Base-by-base conservation (phyloP, 2,329 filamentous ascomycete species). In the Kalmusia sp. region DNA sequence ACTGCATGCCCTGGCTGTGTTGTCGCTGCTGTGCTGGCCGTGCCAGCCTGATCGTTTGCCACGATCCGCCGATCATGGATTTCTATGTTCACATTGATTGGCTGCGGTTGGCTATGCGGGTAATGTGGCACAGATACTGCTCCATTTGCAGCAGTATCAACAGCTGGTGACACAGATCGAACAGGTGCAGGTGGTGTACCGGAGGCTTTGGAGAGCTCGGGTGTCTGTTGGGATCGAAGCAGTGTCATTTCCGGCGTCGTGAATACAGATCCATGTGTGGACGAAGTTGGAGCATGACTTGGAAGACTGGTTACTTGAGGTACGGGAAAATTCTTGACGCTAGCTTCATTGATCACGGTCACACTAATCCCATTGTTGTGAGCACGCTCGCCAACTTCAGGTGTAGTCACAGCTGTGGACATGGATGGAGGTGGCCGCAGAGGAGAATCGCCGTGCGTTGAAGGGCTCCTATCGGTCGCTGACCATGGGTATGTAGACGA, bases 91-190 rank as follows among this genome's bases (percentile, higher is more conserved):
- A 73, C 59, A 41, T 70, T 67, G 49, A 71, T 66, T 9, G 65
- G 59, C 28, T 58, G 58, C 31, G 56, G 53, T 14, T 55, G 55
- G 27, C 68, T 63, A 24, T 67, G 57, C 4, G 68, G 44, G 49
- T 71, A 67, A 38, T 65, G 71, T 35, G 71, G 63, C 60, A 67
- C 66, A 38, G 73, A 49, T 5, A 74, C 61, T 15, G 68, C 70
- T 8, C 68, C 70, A 30, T 72, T 63, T 15, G 67, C 63, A 24
- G 70, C 68, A 51, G 67, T 69, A 17, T 60, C 58, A 6, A 73
- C 49, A n/a, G 70, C 59, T 21, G 72, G 72, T 4, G 70, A 67
- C 4, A 69, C 57, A 31, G 71, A 72, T 57, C 65, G 67, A 6
- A 64, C 52, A 19, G 69, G 68, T 8, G 62, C 46, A 38, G 68